These are phyloP conservation scores for Mycena polygramma DNA, from an alignment of 768 basidiomycete species.

Conservation along the genomic window DNA sequence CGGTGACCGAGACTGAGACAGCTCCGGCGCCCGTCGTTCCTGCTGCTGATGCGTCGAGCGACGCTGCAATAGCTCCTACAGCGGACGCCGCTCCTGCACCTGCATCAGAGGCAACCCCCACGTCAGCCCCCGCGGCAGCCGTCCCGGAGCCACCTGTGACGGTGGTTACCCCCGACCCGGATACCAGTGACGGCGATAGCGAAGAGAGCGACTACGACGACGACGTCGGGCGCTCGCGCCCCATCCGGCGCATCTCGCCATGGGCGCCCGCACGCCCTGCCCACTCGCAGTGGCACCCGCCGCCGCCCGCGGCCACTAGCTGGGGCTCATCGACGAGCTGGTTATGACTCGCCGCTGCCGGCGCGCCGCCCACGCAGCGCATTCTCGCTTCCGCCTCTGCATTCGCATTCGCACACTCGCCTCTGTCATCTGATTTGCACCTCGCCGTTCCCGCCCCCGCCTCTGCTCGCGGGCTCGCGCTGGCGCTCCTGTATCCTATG, in stretches of 20 bases:
- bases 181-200: slow-evolving; percentile 39
- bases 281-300: slow-evolving; percentile 29
- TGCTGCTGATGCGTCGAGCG: neutral
- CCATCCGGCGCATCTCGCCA: slow-evolving; percentile 44
- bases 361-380: neutral
- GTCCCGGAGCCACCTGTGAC: too few relatives aligned
- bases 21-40: neutral
- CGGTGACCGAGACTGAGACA: neutral
- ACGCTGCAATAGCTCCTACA: neutral
- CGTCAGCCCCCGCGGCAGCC: neutral
- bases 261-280: slow-evolving; percentile 41
- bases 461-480: slow-evolving; percentile 46
- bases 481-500: slow-evolving; percentile 48
- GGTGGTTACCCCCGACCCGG: neutral
- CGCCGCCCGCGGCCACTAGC: slow-evolving; percentile 9
- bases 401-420: neutral
- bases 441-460: neutral
- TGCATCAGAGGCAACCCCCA: neutral
- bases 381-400: slow-evolving; percentile 4
- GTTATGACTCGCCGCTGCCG: slow-evolving; percentile 29
- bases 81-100: neutral
- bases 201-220: slow-evolving; percentile 51
- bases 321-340: slow-evolving; percentile 27
- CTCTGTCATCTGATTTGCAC: slow-evolving; percentile 21
- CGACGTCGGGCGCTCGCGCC: slow-evolving; percentile 51